Conservation (phyloP, 352 stramenopile species). For the Blastocystis sp. region DNA sequence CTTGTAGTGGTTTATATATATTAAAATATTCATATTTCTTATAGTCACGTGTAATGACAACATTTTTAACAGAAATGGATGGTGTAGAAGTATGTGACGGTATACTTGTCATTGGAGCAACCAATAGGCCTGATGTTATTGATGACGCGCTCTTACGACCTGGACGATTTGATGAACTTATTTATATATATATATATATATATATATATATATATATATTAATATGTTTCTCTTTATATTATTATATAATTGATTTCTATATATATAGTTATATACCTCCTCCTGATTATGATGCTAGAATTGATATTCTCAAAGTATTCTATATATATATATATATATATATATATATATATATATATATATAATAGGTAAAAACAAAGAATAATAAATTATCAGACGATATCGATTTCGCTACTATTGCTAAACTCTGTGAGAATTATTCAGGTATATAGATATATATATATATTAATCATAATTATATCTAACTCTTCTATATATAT, state of each 20-base stretch:
- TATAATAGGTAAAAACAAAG: no score
- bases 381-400: no score
- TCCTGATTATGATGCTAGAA: slow-evolving; percentile 20
- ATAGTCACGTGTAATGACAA: slow-evolving; percentile 72
- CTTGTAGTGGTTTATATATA: no score
- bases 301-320: slow-evolving; percentile 24
- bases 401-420: no score
- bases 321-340: not conserved
- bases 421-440: no score
- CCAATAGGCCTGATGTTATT: slow-evolving; percentile 84
- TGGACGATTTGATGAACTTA: slow-evolving; percentile 75
- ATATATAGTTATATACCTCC: slow-evolving; percentile 38
- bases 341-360: not conserved
- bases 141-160: slow-evolving; percentile 84
- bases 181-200: slow-evolving; percentile 51
- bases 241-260: slow-evolving; percentile 42
- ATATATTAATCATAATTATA: no score
- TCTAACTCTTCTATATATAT: no score
- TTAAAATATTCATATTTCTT: slow-evolving; percentile 43
- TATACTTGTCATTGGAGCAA: slow-evolving; percentile 83
- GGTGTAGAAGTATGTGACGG: slow-evolving; percentile 74
- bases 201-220: slow-evolving; percentile 44
- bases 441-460: no score
- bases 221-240: slow-evolving; percentile 41
- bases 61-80: slow-evolving; percentile 89